Evolutionary conservation across 1,284 basidiomycete genomes (phyloP).

Genomic region (Xerocomus minutiporus): DNA sequence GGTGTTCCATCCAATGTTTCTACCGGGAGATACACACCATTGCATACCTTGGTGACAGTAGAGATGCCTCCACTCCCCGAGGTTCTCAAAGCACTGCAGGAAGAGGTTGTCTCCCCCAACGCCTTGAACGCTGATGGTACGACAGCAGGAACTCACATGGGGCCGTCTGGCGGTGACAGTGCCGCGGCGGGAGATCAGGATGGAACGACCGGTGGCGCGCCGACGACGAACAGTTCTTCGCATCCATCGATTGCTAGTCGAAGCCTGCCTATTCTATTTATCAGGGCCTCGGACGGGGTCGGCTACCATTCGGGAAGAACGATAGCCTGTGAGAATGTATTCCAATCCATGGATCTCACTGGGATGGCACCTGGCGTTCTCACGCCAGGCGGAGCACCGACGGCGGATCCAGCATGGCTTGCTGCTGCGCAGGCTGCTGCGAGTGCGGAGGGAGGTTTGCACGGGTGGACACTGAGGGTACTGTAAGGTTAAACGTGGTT

Average conservation of each 20-base stretch:
- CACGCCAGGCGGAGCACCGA: conserved; percentile 36
- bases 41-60: conserved; percentile 74
- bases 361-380: conserved; percentile 37
- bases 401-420: conserved; percentile 58
- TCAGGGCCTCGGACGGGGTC: conserved; percentile 70
- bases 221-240: conserved; percentile 28
- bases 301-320: conserved; percentile 82
- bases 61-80: conserved; percentile 70
- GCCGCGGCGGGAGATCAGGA: conserved; percentile 19
- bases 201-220: conserved; percentile 14
- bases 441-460: conserved; percentile 49
- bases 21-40: conserved; percentile 46
- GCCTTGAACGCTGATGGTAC: conserved; percentile 32
- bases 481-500: conserved; percentile 41
- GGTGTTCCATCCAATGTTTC: conserved; percentile 27
- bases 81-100: conserved; percentile 68
- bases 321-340: conserved; percentile 78
- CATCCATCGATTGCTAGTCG: conserved; percentile 54
- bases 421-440: conserved; percentile 62
- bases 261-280: conserved; percentile 67
- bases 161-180: conserved; percentile 22
- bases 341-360: conserved; percentile 57
- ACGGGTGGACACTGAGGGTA: conserved; percentile 72
- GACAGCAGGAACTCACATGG: conserved; percentile 34
- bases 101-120: conserved; percentile 51